Base-by-base conservation (phyloP, 176 grass and related monocot genomes). In the Oryza officinalis region DNA sequence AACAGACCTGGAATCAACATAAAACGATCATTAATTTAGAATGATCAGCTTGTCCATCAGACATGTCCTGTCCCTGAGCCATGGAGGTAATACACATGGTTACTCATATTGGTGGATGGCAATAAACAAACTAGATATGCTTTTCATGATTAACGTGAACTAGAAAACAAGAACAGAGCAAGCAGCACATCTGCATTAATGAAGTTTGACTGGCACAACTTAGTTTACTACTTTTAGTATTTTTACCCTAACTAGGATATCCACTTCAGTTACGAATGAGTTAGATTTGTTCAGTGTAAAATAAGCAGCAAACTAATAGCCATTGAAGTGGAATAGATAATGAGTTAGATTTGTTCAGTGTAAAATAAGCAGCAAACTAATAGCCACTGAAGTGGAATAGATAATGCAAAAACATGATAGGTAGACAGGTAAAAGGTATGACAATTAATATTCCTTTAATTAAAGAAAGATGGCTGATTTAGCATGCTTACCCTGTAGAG, bases 401-500 rank as follows among this genome's bases (percentile, higher is more conserved):
- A 64, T 64, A 13, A 61, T 17, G 18, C 50, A 57, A 64, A 64
- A 64, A 64, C 59, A 28, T 65, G n/a, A 26, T 8, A 28, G 3
- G 26, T 65, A 13, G 22, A 27, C 63, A 30, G 3, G 28, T 28
- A 30, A 30, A 27, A 65, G 63, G 27, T 65, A 12, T 15, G 13
- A 30, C 4, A 14, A 30, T 26, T 20, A 65, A 28, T 80, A 33
- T 73, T 44, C 49, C 33, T 63, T 27, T 23, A 27, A 49, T 73
- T 28, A 74, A 86, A 86, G 44, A 63, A 25, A 63, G 25, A 76
- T 28, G 63, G 40, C 8, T 71, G 30, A 10, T 61, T 68, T 65
- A 79, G 35, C 43, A 85, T 20, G 43, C 52, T 78, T 81, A 92
- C 90, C 90, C 90, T 20, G 66, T 27, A 25, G 69, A 18, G 54